Evolutionary conservation across 345 rosid genomes (phyloP).

Genomic region (Ricinus communis): DNA sequence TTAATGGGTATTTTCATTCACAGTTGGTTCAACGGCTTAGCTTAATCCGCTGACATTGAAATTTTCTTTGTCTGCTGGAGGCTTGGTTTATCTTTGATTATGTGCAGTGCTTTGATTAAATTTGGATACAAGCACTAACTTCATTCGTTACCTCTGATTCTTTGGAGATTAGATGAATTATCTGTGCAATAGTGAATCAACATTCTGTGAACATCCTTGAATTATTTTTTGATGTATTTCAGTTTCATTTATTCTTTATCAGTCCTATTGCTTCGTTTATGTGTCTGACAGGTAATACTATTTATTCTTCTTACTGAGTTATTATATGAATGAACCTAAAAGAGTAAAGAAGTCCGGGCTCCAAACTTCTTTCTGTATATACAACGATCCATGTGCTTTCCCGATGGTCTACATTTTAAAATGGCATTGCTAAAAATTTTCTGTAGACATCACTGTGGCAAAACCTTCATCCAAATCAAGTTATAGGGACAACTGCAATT

Average conservation of each 20-base stretch:
- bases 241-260: neutral
- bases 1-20: neutral
- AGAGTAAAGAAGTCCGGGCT: neutral
- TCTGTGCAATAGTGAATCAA: neutral
- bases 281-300: neutral
- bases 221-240: neutral
- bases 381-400: neutral
- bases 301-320: neutral
- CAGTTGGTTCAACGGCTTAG: neutral
- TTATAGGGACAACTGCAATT: constrained; percentile 69
- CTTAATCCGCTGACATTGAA: neutral
- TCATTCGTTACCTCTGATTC: neutral
- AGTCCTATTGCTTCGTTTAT: neutral
- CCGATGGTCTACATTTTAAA: neutral
- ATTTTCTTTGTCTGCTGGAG: neutral
- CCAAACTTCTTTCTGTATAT: neutral
- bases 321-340: neutral
- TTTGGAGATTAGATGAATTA: neutral
- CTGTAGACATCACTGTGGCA: constrained; percentile 86
- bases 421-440: constrained; percentile 8
- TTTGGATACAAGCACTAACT: neutral
- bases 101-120: neutral
- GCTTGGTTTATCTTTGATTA: neutral
- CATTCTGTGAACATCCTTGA: neutral
- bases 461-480: constrained; percentile 87